Percentiles rank a stretch among this genome's conserved stretches.
Evolutionary conservation across 257 asterid species (phyloP).

Genomic region (Plantago elongata): DNA sequence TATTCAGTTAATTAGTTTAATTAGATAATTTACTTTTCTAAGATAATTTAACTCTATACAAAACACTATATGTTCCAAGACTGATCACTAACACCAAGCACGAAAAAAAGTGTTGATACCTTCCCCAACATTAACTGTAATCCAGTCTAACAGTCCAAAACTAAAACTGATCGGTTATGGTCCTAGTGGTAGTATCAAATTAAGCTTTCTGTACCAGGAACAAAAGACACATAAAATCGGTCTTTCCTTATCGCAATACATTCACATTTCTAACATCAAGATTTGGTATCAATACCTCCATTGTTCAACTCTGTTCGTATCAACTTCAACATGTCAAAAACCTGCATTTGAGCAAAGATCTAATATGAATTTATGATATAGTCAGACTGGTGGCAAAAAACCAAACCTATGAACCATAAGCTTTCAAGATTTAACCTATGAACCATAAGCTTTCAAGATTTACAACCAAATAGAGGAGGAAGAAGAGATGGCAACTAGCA

Average conservation of each 20-base stretch:
- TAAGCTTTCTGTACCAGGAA: too few species aligned
- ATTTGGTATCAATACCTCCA: constrained; percentile 22
- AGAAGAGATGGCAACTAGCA: neutral
- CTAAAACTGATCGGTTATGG: too few species aligned
- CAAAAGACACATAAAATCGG: too few species aligned
- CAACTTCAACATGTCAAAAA: constrained; percentile 45
- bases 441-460: neutral
- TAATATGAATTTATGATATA: neutral
- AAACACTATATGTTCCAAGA: too few species aligned
- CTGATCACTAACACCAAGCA: too few species aligned
- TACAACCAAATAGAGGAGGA: neutral
- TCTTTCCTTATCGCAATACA: neutral
- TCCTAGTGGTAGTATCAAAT: too few species aligned
- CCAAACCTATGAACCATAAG: neutral
- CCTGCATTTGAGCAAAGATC: constrained; percentile 34
- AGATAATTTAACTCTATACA: too few species aligned
- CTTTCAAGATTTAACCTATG: neutral
- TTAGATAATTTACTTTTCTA: too few species aligned
- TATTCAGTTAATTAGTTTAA: too few species aligned
- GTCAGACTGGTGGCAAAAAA: neutral
- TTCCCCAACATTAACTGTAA: too few species aligned
- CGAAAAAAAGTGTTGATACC: too few species aligned
- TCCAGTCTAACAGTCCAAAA: too few species aligned
- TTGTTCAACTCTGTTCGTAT: constrained; percentile 44
- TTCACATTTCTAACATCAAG: neutral